Evolutionary conservation across 2,329 filamentous ascomycete genomes (phyloP).

Genomic region (Calonectria henricotiae): DNA sequence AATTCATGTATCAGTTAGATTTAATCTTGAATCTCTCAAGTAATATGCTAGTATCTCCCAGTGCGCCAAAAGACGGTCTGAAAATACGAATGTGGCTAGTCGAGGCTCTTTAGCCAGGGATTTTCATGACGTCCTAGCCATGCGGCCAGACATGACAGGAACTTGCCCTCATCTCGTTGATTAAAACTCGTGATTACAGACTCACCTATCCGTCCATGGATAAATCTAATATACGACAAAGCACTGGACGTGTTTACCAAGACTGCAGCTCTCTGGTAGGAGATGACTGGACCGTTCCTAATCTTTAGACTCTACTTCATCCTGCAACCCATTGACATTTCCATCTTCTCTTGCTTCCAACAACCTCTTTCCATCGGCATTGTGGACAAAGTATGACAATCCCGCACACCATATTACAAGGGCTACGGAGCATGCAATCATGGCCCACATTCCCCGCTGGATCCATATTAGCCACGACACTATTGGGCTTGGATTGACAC

Average conservation of each 20-base stretch:
- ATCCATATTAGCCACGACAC: constrained; percentile 33
- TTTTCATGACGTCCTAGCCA: background rate
- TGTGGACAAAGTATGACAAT: constrained; percentile 61
- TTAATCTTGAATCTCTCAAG: background rate
- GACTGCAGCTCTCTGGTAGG: background rate
- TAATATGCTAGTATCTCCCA: background rate
- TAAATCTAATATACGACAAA: background rate
- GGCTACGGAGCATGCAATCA: constrained; percentile 77
- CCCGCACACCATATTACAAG: constrained; percentile 73
- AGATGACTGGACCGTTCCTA: background rate
- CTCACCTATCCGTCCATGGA: background rate
- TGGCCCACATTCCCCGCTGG: constrained; percentile 80
- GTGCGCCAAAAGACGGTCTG: too few species aligned
- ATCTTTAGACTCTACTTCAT: background rate
- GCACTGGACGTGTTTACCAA: background rate
- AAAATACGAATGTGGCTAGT: background rate
- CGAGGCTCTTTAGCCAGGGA: background rate
- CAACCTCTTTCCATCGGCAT: constrained; percentile 17
- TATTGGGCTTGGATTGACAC: background rate
- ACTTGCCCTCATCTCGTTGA: background rate
- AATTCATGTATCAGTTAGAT: background rate
- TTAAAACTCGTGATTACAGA: too few species aligned
- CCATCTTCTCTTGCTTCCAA: background rate
- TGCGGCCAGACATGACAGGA: background rate
- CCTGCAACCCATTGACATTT: background rate